A percentile compares a stretch with the other conserved stretches of the same genome.
phyloP scores from a whole-genome alignment of 768 basidiomycete species.

The Neoboletus brunneissimus region DNA sequence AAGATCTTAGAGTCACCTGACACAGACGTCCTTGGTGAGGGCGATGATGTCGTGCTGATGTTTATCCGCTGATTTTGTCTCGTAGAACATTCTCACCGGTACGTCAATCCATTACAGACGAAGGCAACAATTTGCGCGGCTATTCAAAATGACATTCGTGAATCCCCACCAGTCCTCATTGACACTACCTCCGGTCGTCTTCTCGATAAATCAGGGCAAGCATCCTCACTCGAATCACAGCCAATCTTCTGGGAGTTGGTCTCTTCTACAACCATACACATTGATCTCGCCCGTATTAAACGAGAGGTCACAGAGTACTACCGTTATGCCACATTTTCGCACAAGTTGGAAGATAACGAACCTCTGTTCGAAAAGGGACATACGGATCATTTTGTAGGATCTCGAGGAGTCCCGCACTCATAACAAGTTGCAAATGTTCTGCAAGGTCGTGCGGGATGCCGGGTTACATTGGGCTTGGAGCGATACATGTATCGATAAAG shows the following conservation, averaged over 20 bases:
- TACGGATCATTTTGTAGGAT: not conserved
- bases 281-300: too few relatives aligned
- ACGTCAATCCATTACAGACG: not conserved
- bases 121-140: too few relatives aligned
- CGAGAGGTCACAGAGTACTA: not conserved
- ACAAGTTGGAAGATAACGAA: slow-evolving; percentile 6
- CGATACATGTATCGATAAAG: slow-evolving; percentile 1
- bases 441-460: not conserved
- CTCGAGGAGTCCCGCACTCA: slow-evolving; percentile 5
- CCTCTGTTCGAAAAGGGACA: too few relatives aligned
- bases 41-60: not conserved
- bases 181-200: not conserved
- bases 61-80: not conserved
- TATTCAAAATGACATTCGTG: not conserved
- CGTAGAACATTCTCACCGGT: too few relatives aligned
- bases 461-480: slow-evolving; percentile 8
- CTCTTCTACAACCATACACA: slow-evolving; percentile 8
- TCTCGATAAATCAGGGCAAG: not conserved
- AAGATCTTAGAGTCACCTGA: too few relatives aligned
- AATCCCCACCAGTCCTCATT: not conserved
- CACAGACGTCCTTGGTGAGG: slow-evolving; percentile 2
- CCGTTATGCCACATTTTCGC: slow-evolving; percentile 11
- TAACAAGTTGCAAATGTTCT: not conserved
- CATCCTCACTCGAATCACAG: slow-evolving; percentile 2
- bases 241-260: slow-evolving; percentile 8